phyloP scores from a whole-genome alignment of 2,329 filamentous ascomycete species.

The Fusarium camptoceras region DNA sequence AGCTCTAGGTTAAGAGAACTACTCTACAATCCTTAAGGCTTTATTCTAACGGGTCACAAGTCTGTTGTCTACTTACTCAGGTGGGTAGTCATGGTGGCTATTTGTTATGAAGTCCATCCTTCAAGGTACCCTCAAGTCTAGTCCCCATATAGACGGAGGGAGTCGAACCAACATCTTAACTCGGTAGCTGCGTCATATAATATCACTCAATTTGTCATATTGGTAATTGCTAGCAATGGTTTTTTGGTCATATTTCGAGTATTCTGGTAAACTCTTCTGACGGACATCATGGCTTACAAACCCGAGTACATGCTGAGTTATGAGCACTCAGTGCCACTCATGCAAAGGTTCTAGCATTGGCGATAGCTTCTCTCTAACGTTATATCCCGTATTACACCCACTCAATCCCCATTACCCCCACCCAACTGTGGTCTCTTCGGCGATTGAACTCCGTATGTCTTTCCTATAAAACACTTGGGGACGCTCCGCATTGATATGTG shows the following conservation, averaged over 20 bases:
- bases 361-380: not conserved
- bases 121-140: not conserved
- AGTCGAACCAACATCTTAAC: not conserved
- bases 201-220: not conserved
- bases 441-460: conserved; percentile 7
- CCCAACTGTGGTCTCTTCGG: not conserved
- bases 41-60: not conserved
- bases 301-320: not conserved
- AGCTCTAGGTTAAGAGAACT: not conserved
- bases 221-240: not conserved
- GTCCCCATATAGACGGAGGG: not conserved
- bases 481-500: not conserved
- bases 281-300: not conserved
- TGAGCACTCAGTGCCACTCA: not conserved
- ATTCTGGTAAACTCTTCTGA: not conserved
- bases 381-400: not conserved
- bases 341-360: not conserved
- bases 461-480: not conserved
- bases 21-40: not conserved
- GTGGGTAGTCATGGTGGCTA: not conserved
- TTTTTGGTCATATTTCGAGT: not conserved
- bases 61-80: not conserved
- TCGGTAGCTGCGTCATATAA: conserved; percentile 6
- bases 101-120: not conserved
- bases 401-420: not conserved